phyloP scores from a whole-genome alignment of 2,329 filamentous ascomycete genomes.

The Pseudocercospora pini-densiflorae region DNA sequence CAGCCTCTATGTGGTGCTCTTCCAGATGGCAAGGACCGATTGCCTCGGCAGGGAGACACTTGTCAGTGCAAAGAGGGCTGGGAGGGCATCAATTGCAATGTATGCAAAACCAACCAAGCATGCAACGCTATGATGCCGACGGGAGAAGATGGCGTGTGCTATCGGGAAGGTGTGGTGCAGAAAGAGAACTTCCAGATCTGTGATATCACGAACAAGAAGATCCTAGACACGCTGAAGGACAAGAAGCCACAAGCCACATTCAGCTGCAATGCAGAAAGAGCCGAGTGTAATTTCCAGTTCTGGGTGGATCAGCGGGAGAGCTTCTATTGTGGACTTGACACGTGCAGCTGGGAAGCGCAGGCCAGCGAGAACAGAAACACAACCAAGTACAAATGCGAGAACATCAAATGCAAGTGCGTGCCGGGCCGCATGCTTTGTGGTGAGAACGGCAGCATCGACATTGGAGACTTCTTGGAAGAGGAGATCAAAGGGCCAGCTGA shows the following conservation, averaged over 20 bases:
- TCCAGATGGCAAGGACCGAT: conserved; percentile 77
- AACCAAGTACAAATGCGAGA: conserved; percentile 82
- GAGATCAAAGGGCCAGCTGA: conserved; percentile 84
- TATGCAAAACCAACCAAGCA: conserved; percentile 81
- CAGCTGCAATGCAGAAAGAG: conserved; percentile 75
- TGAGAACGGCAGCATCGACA: conserved; percentile 86
- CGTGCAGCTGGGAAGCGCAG: conserved; percentile 74
- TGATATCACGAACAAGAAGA: conserved; percentile 95
- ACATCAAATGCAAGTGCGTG: conserved; percentile 86
- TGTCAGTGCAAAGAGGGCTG: conserved; percentile 94
- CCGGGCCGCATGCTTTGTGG: conserved; percentile 93
- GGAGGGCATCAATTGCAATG: conserved; percentile 95
- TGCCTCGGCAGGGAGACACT: conserved; percentile 68
- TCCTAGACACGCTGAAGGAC: conserved; percentile 81
- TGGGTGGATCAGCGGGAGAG: conserved; percentile 95
- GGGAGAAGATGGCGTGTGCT: conserved; percentile 80
- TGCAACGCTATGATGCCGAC: conserved; percentile 85
- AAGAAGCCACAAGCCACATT: conserved; percentile 94
- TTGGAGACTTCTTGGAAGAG: conserved; percentile 83
- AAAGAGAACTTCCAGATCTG: conserved; percentile 98
- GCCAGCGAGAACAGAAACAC: conserved; percentile 74
- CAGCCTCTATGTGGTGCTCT: conserved; percentile 89
- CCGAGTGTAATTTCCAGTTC: conserved; percentile 94
- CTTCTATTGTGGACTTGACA: conserved; percentile 90
- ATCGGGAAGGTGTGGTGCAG: conserved; percentile 85